Percentiles rank a stretch among this genome's conserved stretches.
Conservation (phyloP, 2,329 filamentous ascomycete species). For the Pezicula radicicola region DNA sequence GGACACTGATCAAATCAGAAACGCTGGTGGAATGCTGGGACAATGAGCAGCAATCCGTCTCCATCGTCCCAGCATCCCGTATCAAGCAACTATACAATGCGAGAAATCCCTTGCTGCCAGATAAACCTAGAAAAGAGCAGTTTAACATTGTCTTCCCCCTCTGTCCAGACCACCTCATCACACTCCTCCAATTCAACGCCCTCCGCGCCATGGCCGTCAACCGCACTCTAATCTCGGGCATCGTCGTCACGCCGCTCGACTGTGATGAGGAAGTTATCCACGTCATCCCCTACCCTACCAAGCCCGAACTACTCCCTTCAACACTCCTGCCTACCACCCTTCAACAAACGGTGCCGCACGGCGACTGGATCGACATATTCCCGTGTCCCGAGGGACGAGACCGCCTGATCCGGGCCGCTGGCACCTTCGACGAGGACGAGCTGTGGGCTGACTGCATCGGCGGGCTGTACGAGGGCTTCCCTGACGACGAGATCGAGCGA, state of each 20-base stretch:
- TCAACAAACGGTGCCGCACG: slow-evolving; percentile 9
- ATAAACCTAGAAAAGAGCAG: neutral
- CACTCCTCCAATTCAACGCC: slow-evolving; percentile 37
- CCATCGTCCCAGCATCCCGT: slow-evolving; percentile 1
- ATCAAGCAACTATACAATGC: slow-evolving; percentile 13
- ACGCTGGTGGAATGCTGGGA: slow-evolving; percentile 7
- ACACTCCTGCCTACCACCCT: slow-evolving; percentile 8
- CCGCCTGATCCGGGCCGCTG: slow-evolving; percentile 9
- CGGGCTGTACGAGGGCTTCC: slow-evolving; percentile 11
- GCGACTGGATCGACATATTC: slow-evolving; percentile 12
- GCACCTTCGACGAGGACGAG: slow-evolving; percentile 11
- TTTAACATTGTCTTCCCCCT: slow-evolving; percentile 36
- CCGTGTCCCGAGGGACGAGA: slow-evolving; percentile 11
- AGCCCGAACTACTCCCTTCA: slow-evolving; percentile 7
- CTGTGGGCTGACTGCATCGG: slow-evolving; percentile 13
- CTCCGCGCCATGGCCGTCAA: slow-evolving; percentile 34
- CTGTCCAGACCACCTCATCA: slow-evolving; percentile 37
- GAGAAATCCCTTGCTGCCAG: neutral
- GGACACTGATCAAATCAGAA: no score
- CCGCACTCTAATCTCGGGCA: slow-evolving; percentile 25
- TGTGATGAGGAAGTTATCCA: slow-evolving; percentile 15
- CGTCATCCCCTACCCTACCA: neutral
- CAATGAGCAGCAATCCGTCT: slow-evolving; percentile 5
- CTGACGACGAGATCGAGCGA: slow-evolving; percentile 4
- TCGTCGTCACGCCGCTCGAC: slow-evolving; percentile 26